Conservation (phyloP, 441 rosid genomes). For the Isatis lusitanica region DNA sequence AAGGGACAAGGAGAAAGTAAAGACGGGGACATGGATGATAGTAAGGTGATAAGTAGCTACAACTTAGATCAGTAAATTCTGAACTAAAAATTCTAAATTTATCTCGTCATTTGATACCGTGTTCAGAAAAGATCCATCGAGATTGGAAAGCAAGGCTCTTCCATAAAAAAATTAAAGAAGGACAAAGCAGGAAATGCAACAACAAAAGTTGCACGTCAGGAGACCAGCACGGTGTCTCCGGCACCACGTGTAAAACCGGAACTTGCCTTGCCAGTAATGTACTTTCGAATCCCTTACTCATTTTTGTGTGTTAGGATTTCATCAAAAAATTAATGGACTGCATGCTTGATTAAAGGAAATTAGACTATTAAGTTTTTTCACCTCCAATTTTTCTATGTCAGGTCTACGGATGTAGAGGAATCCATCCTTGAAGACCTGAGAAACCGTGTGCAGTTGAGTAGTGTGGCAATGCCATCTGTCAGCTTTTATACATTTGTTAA, state of each 20-base stretch:
- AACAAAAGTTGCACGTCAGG: conserved; percentile 69
- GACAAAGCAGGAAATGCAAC: conserved; percentile 77
- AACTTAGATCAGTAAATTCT: conserved; percentile 13
- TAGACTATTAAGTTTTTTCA: not conserved
- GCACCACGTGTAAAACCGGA: conserved; percentile 90
- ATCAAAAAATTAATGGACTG: not conserved
- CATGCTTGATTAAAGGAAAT: not conserved
- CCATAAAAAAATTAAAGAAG: conserved; percentile 80
- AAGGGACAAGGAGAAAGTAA: conserved; percentile 81
- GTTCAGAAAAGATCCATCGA: conserved; percentile 78
- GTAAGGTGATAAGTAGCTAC: conserved; percentile 55
- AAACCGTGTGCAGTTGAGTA: conserved; percentile 90
- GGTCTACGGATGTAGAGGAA: conserved; percentile 84
- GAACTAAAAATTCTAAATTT: not conserved
- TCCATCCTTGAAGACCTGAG: conserved; percentile 94
- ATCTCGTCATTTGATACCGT: not conserved
- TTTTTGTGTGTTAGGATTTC: conserved; percentile 36
- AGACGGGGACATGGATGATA: conserved; percentile 82
- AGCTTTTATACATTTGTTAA: conserved; percentile 94
- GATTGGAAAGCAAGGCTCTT: conserved; percentile 85
- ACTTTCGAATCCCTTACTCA: conserved; percentile 39
- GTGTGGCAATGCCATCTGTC: conserved; percentile 80
- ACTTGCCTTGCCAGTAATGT: conserved; percentile 93
- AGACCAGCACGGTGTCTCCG: conserved; percentile 49
- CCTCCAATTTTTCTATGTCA: conserved; percentile 36